A percentile compares a stretch with the other conserved stretches of the same genome.
Conservation (phyloP, 2,329 filamentous ascomycete genomes). For the Akanthomyces muscarius region DNA sequence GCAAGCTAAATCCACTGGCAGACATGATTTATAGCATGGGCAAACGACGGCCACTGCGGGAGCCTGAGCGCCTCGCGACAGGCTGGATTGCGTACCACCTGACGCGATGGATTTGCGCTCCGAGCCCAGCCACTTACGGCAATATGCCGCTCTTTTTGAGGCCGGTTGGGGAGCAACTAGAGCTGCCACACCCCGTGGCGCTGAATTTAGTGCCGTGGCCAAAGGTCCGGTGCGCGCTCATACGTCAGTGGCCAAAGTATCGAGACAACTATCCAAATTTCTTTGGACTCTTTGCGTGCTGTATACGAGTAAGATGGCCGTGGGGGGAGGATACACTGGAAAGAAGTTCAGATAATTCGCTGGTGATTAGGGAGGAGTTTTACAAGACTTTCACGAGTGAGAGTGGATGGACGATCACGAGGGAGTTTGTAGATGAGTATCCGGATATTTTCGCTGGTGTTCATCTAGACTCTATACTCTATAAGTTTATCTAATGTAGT, state of each 20-base stretch:
- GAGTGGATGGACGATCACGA: neutral
- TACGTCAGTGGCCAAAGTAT: neutral
- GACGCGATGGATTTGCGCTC: neutral
- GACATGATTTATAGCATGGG: neutral
- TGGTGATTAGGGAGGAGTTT: neutral
- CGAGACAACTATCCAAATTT: neutral
- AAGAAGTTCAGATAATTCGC: neutral
- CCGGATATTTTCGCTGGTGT: neutral
- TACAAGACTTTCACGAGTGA: neutral
- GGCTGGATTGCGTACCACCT: slow-evolving; percentile 1
- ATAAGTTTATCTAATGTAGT: neutral
- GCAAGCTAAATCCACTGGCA: neutral
- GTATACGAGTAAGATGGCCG: neutral
- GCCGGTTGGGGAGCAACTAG: neutral
- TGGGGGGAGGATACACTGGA: neutral
- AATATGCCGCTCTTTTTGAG: neutral
- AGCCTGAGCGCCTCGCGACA: neutral
- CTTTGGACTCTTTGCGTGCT: neutral
- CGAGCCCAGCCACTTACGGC: neutral
- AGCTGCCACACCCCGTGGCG: neutral
- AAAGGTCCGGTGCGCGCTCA: neutral
- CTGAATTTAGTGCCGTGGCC: slow-evolving; percentile 1
- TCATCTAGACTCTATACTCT: slow-evolving; percentile 1
- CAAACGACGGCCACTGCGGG: neutral
- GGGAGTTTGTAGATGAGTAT: slow-evolving; percentile 5